These are phyloP conservation scores for Paraleonurus japonicus DNA, from an alignment of 257 asterid species.

Conservation along the genomic window DNA sequence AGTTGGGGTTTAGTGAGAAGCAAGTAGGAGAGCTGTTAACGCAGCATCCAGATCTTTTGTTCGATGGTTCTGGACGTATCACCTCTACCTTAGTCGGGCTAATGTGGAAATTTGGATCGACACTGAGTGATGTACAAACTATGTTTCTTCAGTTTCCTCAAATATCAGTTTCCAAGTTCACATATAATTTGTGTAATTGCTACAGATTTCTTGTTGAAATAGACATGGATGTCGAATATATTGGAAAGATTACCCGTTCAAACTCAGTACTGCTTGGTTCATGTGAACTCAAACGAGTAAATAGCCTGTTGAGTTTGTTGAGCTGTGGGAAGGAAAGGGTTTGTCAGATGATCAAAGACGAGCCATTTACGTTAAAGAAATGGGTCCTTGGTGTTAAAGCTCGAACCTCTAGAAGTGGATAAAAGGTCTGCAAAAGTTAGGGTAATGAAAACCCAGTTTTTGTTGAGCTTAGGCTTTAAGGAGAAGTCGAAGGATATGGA, in stretches of 20 bases:
- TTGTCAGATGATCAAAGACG: slow-evolving; percentile 49
- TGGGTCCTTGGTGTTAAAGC: slow-evolving; percentile 52
- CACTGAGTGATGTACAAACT: slow-evolving; percentile 27
- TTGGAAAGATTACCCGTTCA: slow-evolving; percentile 39
- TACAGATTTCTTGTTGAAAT: slow-evolving; percentile 51
- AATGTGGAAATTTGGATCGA: slow-evolving; percentile 56
- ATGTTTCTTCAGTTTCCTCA: slow-evolving; percentile 48
- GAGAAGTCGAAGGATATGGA: slow-evolving; percentile 62
- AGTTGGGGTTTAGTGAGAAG: slow-evolving; percentile 44
- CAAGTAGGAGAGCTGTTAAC: slow-evolving; percentile 36
- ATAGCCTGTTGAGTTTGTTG: slow-evolving; percentile 34
- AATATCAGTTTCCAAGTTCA: slow-evolving; percentile 37
- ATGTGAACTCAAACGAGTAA: slow-evolving; percentile 46
- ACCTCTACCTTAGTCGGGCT: slow-evolving; percentile 45
- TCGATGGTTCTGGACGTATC: slow-evolving; percentile 48
- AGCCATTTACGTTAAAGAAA: slow-evolving; percentile 51
- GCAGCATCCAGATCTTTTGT: slow-evolving; percentile 47
- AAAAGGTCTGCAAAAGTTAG: slow-evolving; percentile 32
- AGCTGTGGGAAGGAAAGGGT: slow-evolving; percentile 43
- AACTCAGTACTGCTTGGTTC: slow-evolving; percentile 52
- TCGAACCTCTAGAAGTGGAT: slow-evolving; percentile 24
- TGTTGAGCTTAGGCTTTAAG: slow-evolving; percentile 52
- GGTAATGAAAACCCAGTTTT: slow-evolving; percentile 50
- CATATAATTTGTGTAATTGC: slow-evolving; percentile 40
- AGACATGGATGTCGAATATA: slow-evolving; percentile 49